Evolutionary conservation across 2,329 filamentous ascomycete species (phyloP), one percentile per base, ranked within the genome.

Genomic region (Alternaria brassicae): DNA sequence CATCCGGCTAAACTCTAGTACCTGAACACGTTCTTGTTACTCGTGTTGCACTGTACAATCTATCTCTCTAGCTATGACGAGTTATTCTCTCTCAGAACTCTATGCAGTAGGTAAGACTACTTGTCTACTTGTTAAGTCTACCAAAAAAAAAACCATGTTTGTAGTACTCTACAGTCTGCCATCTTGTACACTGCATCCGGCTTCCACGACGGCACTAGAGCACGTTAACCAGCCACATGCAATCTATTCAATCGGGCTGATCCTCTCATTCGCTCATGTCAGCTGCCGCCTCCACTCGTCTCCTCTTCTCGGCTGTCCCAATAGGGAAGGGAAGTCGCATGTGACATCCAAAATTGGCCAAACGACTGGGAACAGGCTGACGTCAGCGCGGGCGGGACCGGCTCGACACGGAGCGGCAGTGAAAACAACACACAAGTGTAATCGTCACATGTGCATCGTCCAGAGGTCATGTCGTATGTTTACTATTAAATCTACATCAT

Each of bases 1-100:
- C 64, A 57, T 58, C 30, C 13, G 40, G 12, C 59, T 55, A 56
- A 40, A 34, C 19, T 25, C 34, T 15, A n/a, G n/a, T n/a, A n/a
- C n/a, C n/a, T n/a, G n/a, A n/a, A n/a, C n/a, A n/a, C n/a, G n/a
- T n/a, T n/a, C n/a, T n/a, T n/a, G n/a, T n/a, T n/a, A n/a, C n/a
- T n/a, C n/a, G n/a, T n/a, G n/a, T n/a, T n/a, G n/a, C n/a, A n/a
- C n/a, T n/a, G n/a, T n/a, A n/a, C n/a, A n/a, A n/a, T n/a, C n/a
- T n/a, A n/a, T n/a, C n/a, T n/a, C n/a, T n/a, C n/a, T n/a, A n/a
- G n/a, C n/a, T n/a, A n/a, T n/a, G n/a, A n/a, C n/a, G n/a, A n/a
- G n/a, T n/a, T n/a, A n/a, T n/a, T n/a, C n/a, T n/a, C n/a, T n/a
- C n/a, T n/a, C n/a, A n/a, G n/a, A n/a, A n/a, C n/a, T n/a, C n/a